phyloP scores from a whole-genome alignment of 345 rosid species.

The Citrus reticulata region DNA sequence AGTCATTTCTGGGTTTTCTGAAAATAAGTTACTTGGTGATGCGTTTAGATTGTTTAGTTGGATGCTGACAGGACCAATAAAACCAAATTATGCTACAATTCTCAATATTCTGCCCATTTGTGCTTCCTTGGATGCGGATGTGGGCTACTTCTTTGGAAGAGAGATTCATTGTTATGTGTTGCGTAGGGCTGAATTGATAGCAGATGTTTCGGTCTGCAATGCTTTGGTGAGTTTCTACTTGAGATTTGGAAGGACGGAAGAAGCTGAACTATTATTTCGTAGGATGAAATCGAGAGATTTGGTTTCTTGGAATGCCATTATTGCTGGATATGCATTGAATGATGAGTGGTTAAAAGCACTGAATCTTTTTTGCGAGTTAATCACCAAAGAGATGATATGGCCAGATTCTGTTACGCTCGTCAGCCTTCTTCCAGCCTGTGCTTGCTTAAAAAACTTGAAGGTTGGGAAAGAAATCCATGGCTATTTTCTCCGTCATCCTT shows the following conservation, averaged over 20 bases:
- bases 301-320: slow-evolving; percentile 83
- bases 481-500: slow-evolving; percentile 37
- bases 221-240: slow-evolving; percentile 72
- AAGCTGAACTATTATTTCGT: slow-evolving; percentile 58
- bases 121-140: slow-evolving; percentile 37
- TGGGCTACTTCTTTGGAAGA: slow-evolving; percentile 46
- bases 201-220: slow-evolving; percentile 57
- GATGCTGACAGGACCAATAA: slow-evolving; percentile 48
- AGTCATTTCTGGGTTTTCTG: slow-evolving; percentile 78
- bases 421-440: slow-evolving; percentile 71
- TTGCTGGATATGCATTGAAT: slow-evolving; percentile 68
- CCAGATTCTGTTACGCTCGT: slow-evolving; percentile 67
- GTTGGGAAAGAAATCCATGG: slow-evolving; percentile 54
- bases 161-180: slow-evolving; percentile 63
- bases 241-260: slow-evolving; percentile 48
- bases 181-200: slow-evolving; percentile 43
- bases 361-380: slow-evolving; percentile 45
- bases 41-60: slow-evolving; percentile 55
- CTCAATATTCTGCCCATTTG: slow-evolving; percentile 62
- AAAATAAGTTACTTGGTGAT: slow-evolving; percentile 44
- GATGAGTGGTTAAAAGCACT: slow-evolving; percentile 59
- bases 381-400: slow-evolving; percentile 28
- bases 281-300: slow-evolving; percentile 64
- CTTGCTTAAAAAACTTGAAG: slow-evolving; percentile 35
- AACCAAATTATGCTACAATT: slow-evolving; percentile 60